Evolutionary conservation across 2,329 filamentous ascomycete species (phyloP).

Genomic region (Aspergillus melleus): DNA sequence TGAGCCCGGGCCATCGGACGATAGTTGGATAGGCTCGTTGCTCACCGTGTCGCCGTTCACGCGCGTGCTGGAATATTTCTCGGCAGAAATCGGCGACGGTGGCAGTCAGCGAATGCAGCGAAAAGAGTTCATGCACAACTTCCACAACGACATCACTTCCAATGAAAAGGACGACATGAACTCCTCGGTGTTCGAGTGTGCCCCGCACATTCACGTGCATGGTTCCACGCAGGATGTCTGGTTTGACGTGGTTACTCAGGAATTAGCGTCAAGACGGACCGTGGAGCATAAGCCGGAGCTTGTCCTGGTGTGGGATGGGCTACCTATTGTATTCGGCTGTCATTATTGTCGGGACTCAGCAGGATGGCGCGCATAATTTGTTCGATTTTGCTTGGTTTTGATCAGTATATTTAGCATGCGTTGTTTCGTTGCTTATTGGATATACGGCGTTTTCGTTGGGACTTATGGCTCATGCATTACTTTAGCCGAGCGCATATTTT

Average conservation of each 20-base stretch:
- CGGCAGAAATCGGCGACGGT: conserved; percentile 45
- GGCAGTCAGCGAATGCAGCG: conserved; percentile 41
- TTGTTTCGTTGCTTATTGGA: neutral
- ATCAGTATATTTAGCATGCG: neutral
- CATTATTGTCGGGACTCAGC: conserved; percentile 29
- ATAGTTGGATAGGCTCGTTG: conserved; percentile 43
- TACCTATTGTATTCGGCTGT: conserved; percentile 40
- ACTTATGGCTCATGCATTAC: neutral
- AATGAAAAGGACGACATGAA: conserved; percentile 41
- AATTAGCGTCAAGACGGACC: conserved; percentile 30
- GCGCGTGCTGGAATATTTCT: conserved; percentile 44
- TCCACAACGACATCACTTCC: conserved; percentile 39
- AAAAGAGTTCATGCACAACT: conserved; percentile 46
- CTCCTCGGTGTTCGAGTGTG: conserved; percentile 36
- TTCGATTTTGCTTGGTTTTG: neutral
- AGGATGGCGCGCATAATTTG: conserved; percentile 34
- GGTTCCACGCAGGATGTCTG: conserved; percentile 40
- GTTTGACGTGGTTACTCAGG: conserved; percentile 38
- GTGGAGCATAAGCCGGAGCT: conserved; percentile 36
- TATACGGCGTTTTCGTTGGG: neutral
- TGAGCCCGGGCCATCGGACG: conserved; percentile 30
- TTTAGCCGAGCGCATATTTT: neutral
- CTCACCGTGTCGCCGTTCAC: conserved; percentile 41
- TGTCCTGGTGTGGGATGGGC: conserved; percentile 33
- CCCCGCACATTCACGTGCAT: conserved; percentile 31